phyloP scores from a whole-genome alignment of 176 grass and related monocot genomes.

The Lolium perenne region DNA sequence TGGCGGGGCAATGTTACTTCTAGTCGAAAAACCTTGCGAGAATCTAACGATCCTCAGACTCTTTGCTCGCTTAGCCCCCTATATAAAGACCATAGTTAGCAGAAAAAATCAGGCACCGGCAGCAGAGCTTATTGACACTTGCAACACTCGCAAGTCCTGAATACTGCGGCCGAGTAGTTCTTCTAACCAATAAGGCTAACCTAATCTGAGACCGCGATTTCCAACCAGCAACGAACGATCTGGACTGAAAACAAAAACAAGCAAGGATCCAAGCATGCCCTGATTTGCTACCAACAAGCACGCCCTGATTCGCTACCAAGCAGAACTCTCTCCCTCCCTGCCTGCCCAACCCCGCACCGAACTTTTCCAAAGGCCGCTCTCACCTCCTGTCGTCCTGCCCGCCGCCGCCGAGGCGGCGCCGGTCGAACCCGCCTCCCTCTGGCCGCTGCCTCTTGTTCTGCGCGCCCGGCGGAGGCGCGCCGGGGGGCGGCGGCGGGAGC shows the following conservation, averaged over 20 bases:
- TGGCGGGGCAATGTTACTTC: not conserved
- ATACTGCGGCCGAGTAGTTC: not conserved
- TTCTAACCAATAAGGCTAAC: not conserved
- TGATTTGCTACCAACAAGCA: not conserved
- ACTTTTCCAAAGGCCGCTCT: slow-evolving; percentile 37
- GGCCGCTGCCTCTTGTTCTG: slow-evolving; percentile 68
- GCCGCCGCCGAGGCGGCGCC: slow-evolving; percentile 73
- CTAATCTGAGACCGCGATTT: not conserved
- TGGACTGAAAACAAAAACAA: not conserved
- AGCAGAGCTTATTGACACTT: no score
- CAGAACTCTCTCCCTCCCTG: slow-evolving; percentile 19
- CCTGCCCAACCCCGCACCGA: not conserved
- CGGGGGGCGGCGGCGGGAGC: slow-evolving; percentile 64
- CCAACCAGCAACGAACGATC: not conserved
- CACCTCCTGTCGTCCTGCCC: slow-evolving; percentile 70
- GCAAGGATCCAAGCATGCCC: not conserved
- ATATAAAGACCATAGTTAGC: not conserved
- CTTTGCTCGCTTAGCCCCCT: not conserved
- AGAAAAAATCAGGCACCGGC: not conserved
- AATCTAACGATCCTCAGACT: not conserved
- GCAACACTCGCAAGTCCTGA: not conserved
- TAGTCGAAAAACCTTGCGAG: not conserved
- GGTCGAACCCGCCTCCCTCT: slow-evolving; percentile 74
- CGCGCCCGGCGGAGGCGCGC: slow-evolving; percentile 50
- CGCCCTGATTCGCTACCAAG: slow-evolving; percentile 29